Evolutionary conservation across 768 basidiomycete genomes (phyloP).

Genomic region (Boletus rubescentipes): DNA sequence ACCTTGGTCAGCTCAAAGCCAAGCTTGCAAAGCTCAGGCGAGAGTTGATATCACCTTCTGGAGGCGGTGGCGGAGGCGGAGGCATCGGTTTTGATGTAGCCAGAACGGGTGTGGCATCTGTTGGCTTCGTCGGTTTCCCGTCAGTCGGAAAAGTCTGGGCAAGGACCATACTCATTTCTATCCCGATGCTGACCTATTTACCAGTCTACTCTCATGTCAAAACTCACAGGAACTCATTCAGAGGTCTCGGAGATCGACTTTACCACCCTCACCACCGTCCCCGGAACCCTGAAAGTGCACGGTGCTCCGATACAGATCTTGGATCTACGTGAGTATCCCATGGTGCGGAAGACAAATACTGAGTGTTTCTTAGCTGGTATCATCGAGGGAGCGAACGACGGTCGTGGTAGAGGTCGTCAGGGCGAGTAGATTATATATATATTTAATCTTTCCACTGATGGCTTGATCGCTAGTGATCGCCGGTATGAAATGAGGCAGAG

Average conservation of each 20-base stretch:
- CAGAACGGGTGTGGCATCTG: conserved; percentile 94
- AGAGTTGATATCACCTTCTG: conserved; percentile 81
- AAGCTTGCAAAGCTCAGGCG: conserved; percentile 96
- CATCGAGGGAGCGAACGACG: conserved; percentile 96
- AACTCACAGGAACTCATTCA: conserved; percentile 94
- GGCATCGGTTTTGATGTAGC: conserved; percentile 98
- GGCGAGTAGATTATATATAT: conserved; percentile 42
- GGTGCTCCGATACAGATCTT: conserved; percentile 96
- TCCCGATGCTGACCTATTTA: background rate
- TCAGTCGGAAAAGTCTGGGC: conserved; percentile 84
- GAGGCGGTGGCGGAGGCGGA: conserved; percentile 81
- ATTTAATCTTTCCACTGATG: conserved; percentile 20
- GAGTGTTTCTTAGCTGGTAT: conserved; percentile 71
- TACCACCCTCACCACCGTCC: conserved; percentile 93
- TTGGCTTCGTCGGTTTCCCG: conserved; percentile 90
- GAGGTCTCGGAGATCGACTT: conserved; percentile 97
- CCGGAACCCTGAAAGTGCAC: conserved; percentile 91
- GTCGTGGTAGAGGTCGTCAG: conserved; percentile 94
- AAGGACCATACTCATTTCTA: conserved; percentile 5
- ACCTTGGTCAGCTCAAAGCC: conserved; percentile 95
- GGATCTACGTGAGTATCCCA: conserved; percentile 69
- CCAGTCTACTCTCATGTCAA: conserved; percentile 92
- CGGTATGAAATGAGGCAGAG: conserved; percentile 44
- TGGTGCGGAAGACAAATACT: conserved; percentile 4
- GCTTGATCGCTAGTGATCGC: conserved; percentile 57